A percentile compares a stretch with the other conserved stretches of the same genome.
Conservation (phyloP, 2,329 filamentous ascomycete genomes). For the Clonostachys solani region DNA sequence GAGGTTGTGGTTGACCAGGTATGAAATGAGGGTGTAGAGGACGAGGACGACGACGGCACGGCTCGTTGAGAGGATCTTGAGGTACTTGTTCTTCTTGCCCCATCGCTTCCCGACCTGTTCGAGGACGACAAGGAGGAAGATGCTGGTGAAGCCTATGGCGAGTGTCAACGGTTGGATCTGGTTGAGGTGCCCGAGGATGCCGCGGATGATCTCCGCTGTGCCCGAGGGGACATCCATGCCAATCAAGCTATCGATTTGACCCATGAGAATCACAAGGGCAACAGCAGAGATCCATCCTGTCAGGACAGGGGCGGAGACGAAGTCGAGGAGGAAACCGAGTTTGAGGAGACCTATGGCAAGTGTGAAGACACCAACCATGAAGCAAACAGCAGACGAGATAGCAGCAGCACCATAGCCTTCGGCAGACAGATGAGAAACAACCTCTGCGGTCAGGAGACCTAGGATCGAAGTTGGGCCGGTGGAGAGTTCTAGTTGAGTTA, state of each 20-base stretch:
- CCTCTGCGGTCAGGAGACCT: constrained; percentile 58
- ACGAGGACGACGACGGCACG: constrained; percentile 57
- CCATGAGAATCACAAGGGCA: constrained; percentile 60
- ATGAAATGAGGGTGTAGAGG: constrained; percentile 60
- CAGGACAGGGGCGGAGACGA: constrained; percentile 60
- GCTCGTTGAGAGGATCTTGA: constrained; percentile 56
- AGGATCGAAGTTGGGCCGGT: constrained; percentile 62
- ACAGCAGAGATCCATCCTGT: constrained; percentile 64
- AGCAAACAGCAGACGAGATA: constrained; percentile 56
- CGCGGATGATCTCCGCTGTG: constrained; percentile 53
- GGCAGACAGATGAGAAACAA: constrained; percentile 44
- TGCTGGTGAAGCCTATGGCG: constrained; percentile 53
- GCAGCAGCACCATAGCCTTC: constrained; percentile 47
- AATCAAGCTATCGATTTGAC: constrained; percentile 59
- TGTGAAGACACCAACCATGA: constrained; percentile 59
- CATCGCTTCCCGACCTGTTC: constrained; percentile 55
- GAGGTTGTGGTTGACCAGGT: constrained; percentile 52
- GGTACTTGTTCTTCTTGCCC: constrained; percentile 50
- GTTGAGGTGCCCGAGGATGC: constrained; percentile 52
- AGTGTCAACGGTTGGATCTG: constrained; percentile 54
- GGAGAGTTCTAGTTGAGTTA: constrained; percentile 43
- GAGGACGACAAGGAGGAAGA: constrained; percentile 50
- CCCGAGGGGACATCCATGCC: constrained; percentile 48
- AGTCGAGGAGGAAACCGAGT: constrained; percentile 62
- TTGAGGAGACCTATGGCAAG: constrained; percentile 57